Evolutionary conservation across 495 filamentous ascomycete species (phyloP), one percentile per base, ranked within the genome.

Genomic region (Penicillium parvum): DNA sequence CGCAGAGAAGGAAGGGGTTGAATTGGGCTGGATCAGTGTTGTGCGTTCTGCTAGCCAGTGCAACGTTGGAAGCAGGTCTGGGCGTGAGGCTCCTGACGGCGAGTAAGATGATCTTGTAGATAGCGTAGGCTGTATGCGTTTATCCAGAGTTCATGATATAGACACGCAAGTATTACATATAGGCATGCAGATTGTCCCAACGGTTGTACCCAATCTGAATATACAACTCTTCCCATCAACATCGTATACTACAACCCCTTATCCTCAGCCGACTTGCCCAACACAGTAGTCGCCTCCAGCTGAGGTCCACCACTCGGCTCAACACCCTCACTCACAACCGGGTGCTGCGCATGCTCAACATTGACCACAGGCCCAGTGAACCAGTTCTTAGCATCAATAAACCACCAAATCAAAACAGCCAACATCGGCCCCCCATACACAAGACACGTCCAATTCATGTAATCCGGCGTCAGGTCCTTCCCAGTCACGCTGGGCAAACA

Each of bases 401-500:
- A 60, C 75, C 83, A 90, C 83, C 84, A 88, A 34, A 86, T 60
- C 4, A 73, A 54, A 7, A 85, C 73, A 4, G 72, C 61, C 7
- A 79, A 26, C 81, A 84, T 84, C 9, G 81, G 80, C 11, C 55
- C 79, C n/a, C 82, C 85, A 56, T 84, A 90, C 21, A 89, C 85
- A 23, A 88, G 70, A 57, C 70, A 73, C 4, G 85, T 90, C 84
- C 84, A 88, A 47, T 87, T 88, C 84, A 88, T 88, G 41, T 68
- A 28, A 26, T 77, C 71, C 20, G 56, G 66, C 28, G 71, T 76
- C 23, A 88, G 52, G 61, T 86, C 67, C 1, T 45, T 61, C 4
- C 81, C 82, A 5, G 64, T 77, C 3, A 70, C 64, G 39, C 73
- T 77, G 5, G 85, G 85, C 25, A 90, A 68, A 61, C 83, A 87